Percentiles rank a stretch among this genome's conserved stretches.
phyloP scores from a whole-genome alignment of 1,284 basidiomycete species.

The Trichosporon inkin region DNA sequence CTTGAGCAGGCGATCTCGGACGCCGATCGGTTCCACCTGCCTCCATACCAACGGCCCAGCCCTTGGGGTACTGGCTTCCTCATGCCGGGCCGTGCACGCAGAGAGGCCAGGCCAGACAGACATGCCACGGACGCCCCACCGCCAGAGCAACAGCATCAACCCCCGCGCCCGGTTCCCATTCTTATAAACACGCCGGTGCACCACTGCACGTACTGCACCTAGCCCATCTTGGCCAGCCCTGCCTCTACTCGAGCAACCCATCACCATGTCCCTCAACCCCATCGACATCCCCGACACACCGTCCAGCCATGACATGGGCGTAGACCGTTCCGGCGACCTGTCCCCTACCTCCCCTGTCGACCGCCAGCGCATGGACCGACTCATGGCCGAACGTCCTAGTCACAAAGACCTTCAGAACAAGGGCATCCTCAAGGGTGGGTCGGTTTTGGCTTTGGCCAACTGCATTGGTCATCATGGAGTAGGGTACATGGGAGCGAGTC shows the following conservation, averaged over 20 bases:
- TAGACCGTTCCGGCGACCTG: constrained; percentile 42
- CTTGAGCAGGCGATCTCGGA: too few species aligned
- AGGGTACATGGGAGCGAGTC: background rate
- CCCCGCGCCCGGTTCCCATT: too few species aligned
- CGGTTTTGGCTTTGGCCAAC: constrained; percentile 10
- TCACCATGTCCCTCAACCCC: constrained; percentile 22
- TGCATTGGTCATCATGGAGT: background rate
- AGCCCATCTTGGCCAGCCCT: background rate
- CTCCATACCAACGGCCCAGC: too few species aligned
- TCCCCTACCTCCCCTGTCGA: constrained; percentile 38
- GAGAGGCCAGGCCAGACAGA: too few species aligned
- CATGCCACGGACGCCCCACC: too few species aligned
- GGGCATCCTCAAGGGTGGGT: constrained; percentile 70
- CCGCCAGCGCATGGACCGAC: constrained; percentile 57
- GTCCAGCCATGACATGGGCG: constrained; percentile 29
- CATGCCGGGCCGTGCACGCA: too few species aligned
- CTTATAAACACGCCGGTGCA: background rate
- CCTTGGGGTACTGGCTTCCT: too few species aligned
- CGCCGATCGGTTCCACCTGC: too few species aligned
- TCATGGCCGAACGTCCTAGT: constrained; percentile 58
- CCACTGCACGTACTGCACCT: background rate
- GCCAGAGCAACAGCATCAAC: too few species aligned
- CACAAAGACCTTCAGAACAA: constrained; percentile 65
- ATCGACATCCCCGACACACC: constrained; percentile 30
- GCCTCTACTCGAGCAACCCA: constrained; percentile 15